A percentile compares a stretch with the other conserved stretches of the same genome.
These are phyloP conservation scores for Debaryomyces robertsiae DNA, from an alignment of 1,139 yeast species.

Conservation along the genomic window DNA sequence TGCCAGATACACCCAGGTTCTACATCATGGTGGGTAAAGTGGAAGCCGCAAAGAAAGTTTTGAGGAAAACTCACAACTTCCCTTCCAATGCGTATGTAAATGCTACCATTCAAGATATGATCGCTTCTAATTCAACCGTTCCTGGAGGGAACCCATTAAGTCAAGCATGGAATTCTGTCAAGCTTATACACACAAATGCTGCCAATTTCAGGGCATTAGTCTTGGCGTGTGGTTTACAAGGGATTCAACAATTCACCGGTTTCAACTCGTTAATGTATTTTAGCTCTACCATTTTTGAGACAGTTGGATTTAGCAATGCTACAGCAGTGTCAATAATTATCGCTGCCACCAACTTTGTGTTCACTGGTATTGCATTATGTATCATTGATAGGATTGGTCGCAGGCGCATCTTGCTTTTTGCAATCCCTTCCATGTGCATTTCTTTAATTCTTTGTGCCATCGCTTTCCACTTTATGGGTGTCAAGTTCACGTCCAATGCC, in stretches of 20 bases:
- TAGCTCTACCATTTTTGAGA: conserved; percentile 84
- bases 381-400: conserved; percentile 87
- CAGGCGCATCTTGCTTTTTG: conserved; percentile 70
- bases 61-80: conserved; percentile 57
- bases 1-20: conserved; percentile 95
- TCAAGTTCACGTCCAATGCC: conserved; percentile 52
- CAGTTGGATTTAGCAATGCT: conserved; percentile 82
- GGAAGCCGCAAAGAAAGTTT: conserved; percentile 67
- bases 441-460: conserved; percentile 80
- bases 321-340: conserved; percentile 92
- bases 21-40: conserved; percentile 69
- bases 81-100: conserved; percentile 61
- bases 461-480: conserved; percentile 81
- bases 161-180: conserved; percentile 63
- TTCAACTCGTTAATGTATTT: conserved; percentile 95
- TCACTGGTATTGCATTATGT: conserved; percentile 79
- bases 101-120: conserved; percentile 61
- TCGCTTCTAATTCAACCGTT: conserved; percentile 58
- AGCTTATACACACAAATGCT: conserved; percentile 70
- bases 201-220: conserved; percentile 85
- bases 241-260: conserved; percentile 94
- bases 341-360: conserved; percentile 89
- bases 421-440: conserved; percentile 77
- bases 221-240: conserved; percentile 90
- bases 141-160: conserved; percentile 58